Evolutionary conservation across 768 basidiomycete genomes (phyloP), one percentile per base, ranked within the genome.

Genomic region (Mycena venus): DNA sequence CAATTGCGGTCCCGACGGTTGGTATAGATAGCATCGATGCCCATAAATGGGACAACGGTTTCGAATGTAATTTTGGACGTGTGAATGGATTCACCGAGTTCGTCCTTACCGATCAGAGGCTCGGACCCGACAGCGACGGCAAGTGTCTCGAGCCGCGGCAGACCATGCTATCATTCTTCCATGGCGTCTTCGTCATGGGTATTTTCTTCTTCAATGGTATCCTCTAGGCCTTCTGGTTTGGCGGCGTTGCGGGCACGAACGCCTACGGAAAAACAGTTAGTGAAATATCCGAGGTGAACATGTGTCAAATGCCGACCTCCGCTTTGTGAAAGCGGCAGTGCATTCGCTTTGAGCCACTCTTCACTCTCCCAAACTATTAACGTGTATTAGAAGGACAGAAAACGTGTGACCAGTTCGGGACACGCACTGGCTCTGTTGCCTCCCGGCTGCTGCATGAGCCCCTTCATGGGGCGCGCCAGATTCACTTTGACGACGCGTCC

Each of bases 311-410:
- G 38, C 29, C 81, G 86, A 92, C 95, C 95, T 84, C 94, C 94
- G 77, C 92, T 92, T 77, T 93, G 88, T 15, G 91, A 89, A 60
- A 94, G 84, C 14, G 95, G 94, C 79, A 96, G 95, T 3, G 94
- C 92, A 82, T 97, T 87, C 78, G 93, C 88, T 82, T 91, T 86
- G 34, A 98, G 85, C 97, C 97, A 99, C 74, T 98, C 96, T 83
- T 99, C 97, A 0, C 95, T 94, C 80, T 97, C 95, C 97, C 97
- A 99, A 76, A 99, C 97, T 98, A 32, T 10, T 11, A 32, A 47
- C 40, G 27, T 32, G 79, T 11, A 68, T 47, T 38, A 32, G 51
- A 29, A 14, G 1, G 32, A 65, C 12, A 67, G 19, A 32, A 51
- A 2, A 29, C 68, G 44, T 19, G 38, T n/a, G 36, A 31, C 56